phyloP scores from a whole-genome alignment of 2,329 filamentous ascomycete species.

The Aspergillus carbonarius region DNA sequence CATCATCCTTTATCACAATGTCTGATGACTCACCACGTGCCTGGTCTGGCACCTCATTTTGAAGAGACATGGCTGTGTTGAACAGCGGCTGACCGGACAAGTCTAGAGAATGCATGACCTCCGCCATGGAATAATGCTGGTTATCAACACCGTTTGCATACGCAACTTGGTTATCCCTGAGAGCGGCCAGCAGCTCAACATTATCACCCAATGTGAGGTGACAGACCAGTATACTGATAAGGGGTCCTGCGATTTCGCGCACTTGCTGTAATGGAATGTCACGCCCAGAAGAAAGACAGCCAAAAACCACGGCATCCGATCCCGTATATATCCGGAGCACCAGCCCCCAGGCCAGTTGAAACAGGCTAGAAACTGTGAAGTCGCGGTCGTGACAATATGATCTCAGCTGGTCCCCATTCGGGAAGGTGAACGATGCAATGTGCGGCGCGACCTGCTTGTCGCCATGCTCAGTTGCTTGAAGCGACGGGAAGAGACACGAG shows the following conservation, averaged over 20 bases:
- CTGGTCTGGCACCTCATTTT: constrained; percentile 2
- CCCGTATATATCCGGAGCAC: neutral
- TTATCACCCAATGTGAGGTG: neutral
- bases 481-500: constrained; percentile 10
- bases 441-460: neutral
- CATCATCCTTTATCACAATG: neutral
- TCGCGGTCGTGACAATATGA: neutral
- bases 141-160: constrained; percentile 9
- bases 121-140: constrained; percentile 17
- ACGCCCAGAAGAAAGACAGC: neutral
- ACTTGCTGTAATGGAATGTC: neutral
- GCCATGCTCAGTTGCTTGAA: neutral
- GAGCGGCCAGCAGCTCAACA: neutral
- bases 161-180: neutral
- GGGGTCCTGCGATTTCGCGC: neutral
- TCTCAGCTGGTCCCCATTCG: neutral
- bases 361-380: neutral
- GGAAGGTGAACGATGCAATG: neutral
- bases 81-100: constrained; percentile 17
- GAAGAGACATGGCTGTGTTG: constrained; percentile 22
- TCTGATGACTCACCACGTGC: neutral
- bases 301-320: constrained; percentile 1
- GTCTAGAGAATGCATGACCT: constrained; percentile 13
- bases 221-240: neutral
- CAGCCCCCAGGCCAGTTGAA: constrained; percentile 3